Base-by-base conservation (phyloP, 306 rosid species). In the Sphenostylis stenocarpa region DNA sequence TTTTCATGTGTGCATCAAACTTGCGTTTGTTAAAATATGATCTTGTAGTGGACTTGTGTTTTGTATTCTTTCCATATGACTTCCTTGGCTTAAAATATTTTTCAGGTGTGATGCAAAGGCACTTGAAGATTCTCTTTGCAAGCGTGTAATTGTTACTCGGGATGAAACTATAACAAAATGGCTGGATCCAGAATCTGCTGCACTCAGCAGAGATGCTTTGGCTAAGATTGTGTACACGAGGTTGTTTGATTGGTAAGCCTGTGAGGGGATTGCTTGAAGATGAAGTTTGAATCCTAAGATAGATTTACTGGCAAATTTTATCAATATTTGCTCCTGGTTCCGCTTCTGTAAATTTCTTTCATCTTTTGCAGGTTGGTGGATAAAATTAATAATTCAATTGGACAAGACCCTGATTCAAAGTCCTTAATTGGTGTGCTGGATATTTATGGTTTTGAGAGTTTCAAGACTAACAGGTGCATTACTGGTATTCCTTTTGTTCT, bases 381-480 rank as follows among this genome's bases (percentile, higher is more conserved):
- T 75, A 91, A 86, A 81, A 93, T 96, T 70, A 96, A 96, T 81
- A 88, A 33, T 81, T 84, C 99, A 74, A 92, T 96, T 85, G 99
- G 99, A 52, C 99, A 96, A 83, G 99, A 96, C 77, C 94, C 98
- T 17, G 80, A 91, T 53, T 96, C 99, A 1, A 96, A 88, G 80
- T 85, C 78, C 79, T 74, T 96, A 78, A 96, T 96, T 69, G 99
- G 99, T 0, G 99, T 96, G 81, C 91, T 96, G 86, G 99, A 96
- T 88, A 96, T 96, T 68, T 96, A 96, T 82, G 99, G 99, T 81
- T 96, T 96, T 83, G 99, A 96, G 88, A 96, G 98, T 93, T 96
- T 96, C 93, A 93, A 91, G 90, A 93, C 96, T 71, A 96, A 96
- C 98, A 96, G 99, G 99, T 96, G 87, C 87, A 75, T 85, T 84